Conservation (phyloP, 345 rosid genomes). For the Physaria fendleri region DNA sequence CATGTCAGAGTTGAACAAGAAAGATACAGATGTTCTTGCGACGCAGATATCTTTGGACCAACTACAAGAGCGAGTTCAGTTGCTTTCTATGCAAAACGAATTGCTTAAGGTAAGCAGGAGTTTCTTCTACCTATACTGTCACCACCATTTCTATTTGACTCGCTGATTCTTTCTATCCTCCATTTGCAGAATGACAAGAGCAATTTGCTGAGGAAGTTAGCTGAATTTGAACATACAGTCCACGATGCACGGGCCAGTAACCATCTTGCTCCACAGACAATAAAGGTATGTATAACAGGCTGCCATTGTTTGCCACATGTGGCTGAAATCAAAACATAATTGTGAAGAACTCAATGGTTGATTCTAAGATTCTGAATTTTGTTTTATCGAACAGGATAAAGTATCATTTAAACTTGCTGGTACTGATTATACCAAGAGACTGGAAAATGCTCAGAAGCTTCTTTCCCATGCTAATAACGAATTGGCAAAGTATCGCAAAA, state of each 20-base stretch:
- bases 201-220: constrained; percentile 54
- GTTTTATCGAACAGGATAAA: constrained; percentile 36
- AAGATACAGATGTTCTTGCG: constrained; percentile 57
- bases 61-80: constrained; percentile 68
- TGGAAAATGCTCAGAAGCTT: constrained; percentile 48
- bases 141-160: background rate
- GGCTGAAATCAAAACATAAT: background rate
- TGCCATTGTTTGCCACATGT: background rate
- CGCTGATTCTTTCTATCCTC: background rate
- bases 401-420: constrained; percentile 27
- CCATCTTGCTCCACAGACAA: constrained; percentile 33
- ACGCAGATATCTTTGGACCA: constrained; percentile 57
- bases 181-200: constrained; percentile 60
- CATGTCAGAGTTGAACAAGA: constrained; percentile 49
- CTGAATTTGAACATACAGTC: constrained; percentile 65
- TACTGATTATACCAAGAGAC: constrained; percentile 38
- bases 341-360: background rate
- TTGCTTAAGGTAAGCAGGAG: constrained; percentile 55
- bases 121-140: background rate
- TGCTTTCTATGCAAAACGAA: constrained; percentile 76
- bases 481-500: constrained; percentile 46
- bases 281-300: constrained; percentile 19
- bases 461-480: constrained; percentile 45
- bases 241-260: constrained; percentile 37
- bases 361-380: constrained; percentile 6